A percentile compares a stretch with the other conserved stretches of the same genome.
Evolutionary conservation across 169 alveolate genomes (phyloP).

Genomic region (Plasmodium inui): DNA sequence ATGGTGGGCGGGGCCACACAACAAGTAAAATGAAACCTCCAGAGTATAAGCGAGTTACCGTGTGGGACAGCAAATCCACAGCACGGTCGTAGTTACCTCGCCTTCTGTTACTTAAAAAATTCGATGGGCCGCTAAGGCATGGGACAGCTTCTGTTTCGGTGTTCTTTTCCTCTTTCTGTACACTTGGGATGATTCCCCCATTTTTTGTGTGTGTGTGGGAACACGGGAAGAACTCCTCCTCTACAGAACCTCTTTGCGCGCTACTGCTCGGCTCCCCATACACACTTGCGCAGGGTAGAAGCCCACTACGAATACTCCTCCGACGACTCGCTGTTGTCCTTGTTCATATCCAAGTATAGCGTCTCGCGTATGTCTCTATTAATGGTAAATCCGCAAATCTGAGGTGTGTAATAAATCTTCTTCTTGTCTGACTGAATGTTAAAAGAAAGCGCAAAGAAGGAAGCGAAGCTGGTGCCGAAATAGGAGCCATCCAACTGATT

Average conservation of each 20-base stretch:
- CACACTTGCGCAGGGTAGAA: not conserved
- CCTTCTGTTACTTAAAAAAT: not conserved
- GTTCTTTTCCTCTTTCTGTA: not conserved
- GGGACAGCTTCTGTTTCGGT: not conserved
- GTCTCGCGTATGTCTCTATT: conserved; percentile 55
- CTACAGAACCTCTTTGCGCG: not conserved
- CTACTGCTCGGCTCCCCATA: not conserved
- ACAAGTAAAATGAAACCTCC: not conserved
- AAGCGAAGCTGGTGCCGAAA: conserved; percentile 94
- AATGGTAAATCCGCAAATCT: conserved; percentile 63
- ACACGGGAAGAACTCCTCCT: not conserved
- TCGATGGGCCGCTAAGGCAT: not conserved
- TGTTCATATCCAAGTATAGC: conserved; percentile 24
- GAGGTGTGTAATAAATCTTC: conserved; percentile 55
- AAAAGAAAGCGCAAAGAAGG: conserved; percentile 83
- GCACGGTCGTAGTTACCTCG: not conserved
- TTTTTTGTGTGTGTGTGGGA: not conserved
- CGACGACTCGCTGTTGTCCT: conserved; percentile 63
- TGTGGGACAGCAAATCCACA: not conserved
- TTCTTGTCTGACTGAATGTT: conserved; percentile 63
- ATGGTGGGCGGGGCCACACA: not conserved
- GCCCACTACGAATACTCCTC: conserved; percentile 35
- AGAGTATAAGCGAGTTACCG: not conserved
- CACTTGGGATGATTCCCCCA: not conserved
- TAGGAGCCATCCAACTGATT: conserved; percentile 93